phyloP scores from a whole-genome alignment of 441 rosid genomes.

The Mallotus repandus region DNA sequence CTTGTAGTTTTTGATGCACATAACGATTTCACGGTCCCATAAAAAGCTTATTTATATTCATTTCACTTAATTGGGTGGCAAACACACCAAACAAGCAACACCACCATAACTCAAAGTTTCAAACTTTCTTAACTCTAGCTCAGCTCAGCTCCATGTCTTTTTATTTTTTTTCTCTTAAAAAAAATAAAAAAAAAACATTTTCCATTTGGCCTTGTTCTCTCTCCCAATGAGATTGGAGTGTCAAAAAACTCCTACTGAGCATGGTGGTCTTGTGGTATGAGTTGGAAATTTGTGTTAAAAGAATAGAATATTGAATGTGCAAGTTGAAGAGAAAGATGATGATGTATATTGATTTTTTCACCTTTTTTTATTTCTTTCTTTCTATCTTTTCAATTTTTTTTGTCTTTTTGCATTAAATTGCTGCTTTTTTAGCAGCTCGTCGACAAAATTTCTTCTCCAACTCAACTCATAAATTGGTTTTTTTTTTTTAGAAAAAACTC shows the following conservation, averaged over 20 bases:
- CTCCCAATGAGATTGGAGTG: conserved; percentile 20
- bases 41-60: conserved; percentile 19
- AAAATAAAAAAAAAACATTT: not conserved
- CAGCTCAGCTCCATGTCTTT: conserved; percentile 1
- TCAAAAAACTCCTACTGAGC: conserved; percentile 8
- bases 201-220: not conserved
- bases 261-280: conserved; percentile 10
- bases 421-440: not conserved
- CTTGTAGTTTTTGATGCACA: conserved; percentile 40
- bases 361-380: not conserved
- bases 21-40: conserved; percentile 45
- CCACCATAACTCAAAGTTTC: not conserved
- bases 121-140: conserved; percentile 13
- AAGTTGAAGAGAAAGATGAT: conserved; percentile 14
- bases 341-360: not conserved
- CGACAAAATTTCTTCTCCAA: not conserved
- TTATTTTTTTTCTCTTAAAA: not conserved
- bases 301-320: conserved; percentile 31
- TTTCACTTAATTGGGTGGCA: conserved; percentile 31
- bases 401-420: conserved; percentile 20
- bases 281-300: conserved; percentile 21
- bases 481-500: too few relatives aligned
- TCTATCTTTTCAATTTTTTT: not conserved
- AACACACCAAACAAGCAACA: not conserved
- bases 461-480: not conserved